Conservation (phyloP, 192 early-diverging fungal genomes). For the Podila verticillata region DNA sequence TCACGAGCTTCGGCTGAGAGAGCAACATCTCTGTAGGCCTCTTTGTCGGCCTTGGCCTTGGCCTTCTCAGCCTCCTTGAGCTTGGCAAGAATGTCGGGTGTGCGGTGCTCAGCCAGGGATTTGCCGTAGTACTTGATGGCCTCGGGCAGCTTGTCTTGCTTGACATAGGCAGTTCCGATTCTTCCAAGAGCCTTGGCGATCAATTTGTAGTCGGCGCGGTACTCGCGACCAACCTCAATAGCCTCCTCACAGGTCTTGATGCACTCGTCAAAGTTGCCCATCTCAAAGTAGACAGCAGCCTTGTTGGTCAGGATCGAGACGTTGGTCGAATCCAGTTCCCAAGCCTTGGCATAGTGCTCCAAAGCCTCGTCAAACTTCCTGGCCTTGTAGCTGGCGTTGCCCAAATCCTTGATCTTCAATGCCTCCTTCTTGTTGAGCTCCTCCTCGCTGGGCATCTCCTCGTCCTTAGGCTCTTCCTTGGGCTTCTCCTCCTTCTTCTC, state of each 20-base stretch:
- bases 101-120: constrained; percentile 95
- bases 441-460: constrained; percentile 67
- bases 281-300: constrained; percentile 95
- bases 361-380: constrained; percentile 90
- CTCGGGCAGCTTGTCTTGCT: constrained; percentile 79
- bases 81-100: constrained; percentile 89
- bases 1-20: constrained; percentile 93
- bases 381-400: constrained; percentile 93
- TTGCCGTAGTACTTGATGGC: constrained; percentile 94
- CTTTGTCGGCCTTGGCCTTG: constrained; percentile 81
- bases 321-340: constrained; percentile 89
- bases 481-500: constrained; percentile 48
- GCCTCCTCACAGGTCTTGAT: constrained; percentile 94
- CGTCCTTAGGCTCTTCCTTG: constrained; percentile 46
- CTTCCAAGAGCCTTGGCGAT: constrained; percentile 94
- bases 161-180: constrained; percentile 89
- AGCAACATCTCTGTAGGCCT: constrained; percentile 84
- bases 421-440: constrained; percentile 73
- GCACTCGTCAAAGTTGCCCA: constrained; percentile 91
- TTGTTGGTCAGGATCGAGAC: constrained; percentile 97
- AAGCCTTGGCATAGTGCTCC: constrained; percentile 90
- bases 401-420: constrained; percentile 82
- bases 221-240: constrained; percentile 89
- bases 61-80: constrained; percentile 89
- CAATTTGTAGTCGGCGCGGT: constrained; percentile 93